These are phyloP conservation scores for Tolypocladium inflatum DNA, from an alignment of 2,329 filamentous ascomycete genomes.

Conservation along the genomic window DNA sequence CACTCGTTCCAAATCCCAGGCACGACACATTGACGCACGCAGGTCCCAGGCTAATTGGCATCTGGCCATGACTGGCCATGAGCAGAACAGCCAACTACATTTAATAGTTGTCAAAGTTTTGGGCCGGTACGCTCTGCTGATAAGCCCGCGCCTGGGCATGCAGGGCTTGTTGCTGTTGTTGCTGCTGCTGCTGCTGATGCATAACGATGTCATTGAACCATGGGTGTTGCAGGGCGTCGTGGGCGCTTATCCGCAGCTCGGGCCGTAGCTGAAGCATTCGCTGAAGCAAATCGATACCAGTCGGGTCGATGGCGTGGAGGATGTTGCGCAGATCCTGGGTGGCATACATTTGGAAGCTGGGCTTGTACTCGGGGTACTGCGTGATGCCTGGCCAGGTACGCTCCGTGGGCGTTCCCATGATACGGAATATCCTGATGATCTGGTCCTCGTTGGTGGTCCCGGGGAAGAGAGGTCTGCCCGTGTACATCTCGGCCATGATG, in stretches of 20 bases:
- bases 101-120: conserved; percentile 27
- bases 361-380: conserved; percentile 95
- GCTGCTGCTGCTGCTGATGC: conserved; percentile 39
- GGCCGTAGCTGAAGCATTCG: conserved; percentile 89
- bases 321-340: conserved; percentile 85
- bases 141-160: conserved; percentile 33
- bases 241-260: conserved; percentile 81
- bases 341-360: conserved; percentile 86
- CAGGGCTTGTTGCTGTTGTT: conserved; percentile 23
- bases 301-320: conserved; percentile 78
- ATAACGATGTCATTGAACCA: conserved; percentile 78
- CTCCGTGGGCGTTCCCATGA: conserved; percentile 97
- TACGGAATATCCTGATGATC: conserved; percentile 89
- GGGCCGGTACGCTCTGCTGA: conserved; percentile 27
- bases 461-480: conserved; percentile 87
- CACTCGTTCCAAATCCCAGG: not conserved
- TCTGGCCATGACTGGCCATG: not conserved
- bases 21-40: not conserved
- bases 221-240: conserved; percentile 77
- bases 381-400: conserved; percentile 92
- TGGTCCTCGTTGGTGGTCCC: conserved; percentile 98
- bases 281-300: conserved; percentile 78
- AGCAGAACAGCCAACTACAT: not conserved
- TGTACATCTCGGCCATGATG: conserved; percentile 99
- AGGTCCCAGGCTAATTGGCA: not conserved